Conservation (phyloP, 2,329 filamentous ascomycete species). For the Chaetomiaceae sp. region DNA sequence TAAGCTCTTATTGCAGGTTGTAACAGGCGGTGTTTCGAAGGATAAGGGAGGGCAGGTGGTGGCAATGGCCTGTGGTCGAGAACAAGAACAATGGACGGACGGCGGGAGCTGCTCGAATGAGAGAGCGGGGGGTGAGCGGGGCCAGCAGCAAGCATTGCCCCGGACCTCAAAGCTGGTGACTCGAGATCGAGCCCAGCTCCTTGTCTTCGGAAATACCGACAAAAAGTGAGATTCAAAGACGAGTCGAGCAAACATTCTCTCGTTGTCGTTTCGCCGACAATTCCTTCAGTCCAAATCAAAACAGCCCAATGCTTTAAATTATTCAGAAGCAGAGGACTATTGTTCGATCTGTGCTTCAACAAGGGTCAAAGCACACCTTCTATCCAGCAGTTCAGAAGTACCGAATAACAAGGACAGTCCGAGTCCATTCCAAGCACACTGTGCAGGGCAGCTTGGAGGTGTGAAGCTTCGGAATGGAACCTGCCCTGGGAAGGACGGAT, state of each 20-base stretch:
- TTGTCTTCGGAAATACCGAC: constrained; percentile 16
- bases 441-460: constrained; percentile 12
- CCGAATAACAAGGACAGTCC: constrained; percentile 4
- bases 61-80: constrained; percentile 25
- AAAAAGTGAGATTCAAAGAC: no score
- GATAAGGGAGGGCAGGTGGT: constrained; percentile 27
- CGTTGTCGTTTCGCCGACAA: no score
- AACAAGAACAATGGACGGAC: constrained; percentile 22
- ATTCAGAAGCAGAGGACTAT: no score
- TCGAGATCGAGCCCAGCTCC: constrained; percentile 17
- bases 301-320: no score
- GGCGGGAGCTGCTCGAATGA: constrained; percentile 23
- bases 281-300: no score
- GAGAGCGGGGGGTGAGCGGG: constrained; percentile 22
- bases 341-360: no score
- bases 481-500: no score
- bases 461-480: no score
- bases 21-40: constrained; percentile 44
- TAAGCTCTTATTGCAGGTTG: constrained; percentile 37
- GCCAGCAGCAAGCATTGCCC: constrained; percentile 18
- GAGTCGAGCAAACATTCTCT: no score
- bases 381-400: no score
- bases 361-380: no score
- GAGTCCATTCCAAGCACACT: constrained; percentile 4
- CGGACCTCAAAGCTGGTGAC: constrained; percentile 6